phyloP scores from a whole-genome alignment of 2,329 filamentous ascomycete species.

The Rhynchosporium graminicola region DNA sequence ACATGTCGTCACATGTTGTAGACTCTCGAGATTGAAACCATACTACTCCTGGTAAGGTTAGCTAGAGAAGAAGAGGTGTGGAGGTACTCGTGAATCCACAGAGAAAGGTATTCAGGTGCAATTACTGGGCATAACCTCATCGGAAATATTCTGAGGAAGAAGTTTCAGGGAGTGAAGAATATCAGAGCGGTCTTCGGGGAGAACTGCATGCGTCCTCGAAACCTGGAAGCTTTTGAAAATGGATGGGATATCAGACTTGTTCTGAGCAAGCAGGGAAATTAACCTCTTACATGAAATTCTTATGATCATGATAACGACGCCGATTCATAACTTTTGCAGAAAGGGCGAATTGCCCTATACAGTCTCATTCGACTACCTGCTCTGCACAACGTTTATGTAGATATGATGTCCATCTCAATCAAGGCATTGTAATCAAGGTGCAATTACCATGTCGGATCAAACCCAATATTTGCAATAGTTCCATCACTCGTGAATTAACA shows the following conservation, averaged over 20 bases:
- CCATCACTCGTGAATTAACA: too few species aligned
- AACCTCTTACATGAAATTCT: too few species aligned
- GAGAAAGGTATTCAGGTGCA: not conserved
- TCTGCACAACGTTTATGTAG: too few species aligned
- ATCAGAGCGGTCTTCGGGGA: not conserved
- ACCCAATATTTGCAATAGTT: too few species aligned
- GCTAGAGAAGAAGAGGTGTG: not conserved
- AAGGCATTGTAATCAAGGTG: too few species aligned
- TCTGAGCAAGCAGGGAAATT: not conserved
- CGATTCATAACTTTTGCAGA: too few species aligned
- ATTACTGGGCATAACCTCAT: not conserved
- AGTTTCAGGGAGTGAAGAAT: not conserved
- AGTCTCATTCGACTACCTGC: too few species aligned
- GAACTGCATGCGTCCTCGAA: not conserved
- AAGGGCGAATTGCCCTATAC: too few species aligned
- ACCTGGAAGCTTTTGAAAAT: not conserved
- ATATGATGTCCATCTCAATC: too few species aligned
- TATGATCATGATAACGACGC: too few species aligned
- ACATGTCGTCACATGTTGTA: not conserved
- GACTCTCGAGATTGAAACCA: not conserved
- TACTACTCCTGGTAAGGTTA: not conserved
- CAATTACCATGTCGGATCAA: too few species aligned
- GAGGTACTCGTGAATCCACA: not conserved
- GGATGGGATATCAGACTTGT: not conserved
- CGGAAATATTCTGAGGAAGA: not conserved